Evolutionary conservation across 108 stramenopile species (phyloP).

Genomic region (Discostella pseudostelligera): DNA sequence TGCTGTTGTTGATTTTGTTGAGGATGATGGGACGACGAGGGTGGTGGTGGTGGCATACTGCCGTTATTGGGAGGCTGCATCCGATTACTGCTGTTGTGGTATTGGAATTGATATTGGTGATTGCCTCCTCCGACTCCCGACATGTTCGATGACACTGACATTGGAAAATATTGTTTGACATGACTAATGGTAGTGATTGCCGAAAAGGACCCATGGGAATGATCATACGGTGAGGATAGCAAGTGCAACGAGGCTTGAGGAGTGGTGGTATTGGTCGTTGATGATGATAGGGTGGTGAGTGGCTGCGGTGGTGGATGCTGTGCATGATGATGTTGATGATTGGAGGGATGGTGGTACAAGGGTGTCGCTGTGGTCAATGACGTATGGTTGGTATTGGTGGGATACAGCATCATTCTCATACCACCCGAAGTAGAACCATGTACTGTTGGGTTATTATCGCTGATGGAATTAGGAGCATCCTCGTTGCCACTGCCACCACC

Average conservation of each 20-base stretch:
- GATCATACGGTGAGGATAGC: neutral
- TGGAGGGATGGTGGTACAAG: neutral
- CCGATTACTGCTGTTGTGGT: no score
- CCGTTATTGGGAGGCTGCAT: neutral
- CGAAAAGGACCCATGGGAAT: slow-evolving; percentile 8
- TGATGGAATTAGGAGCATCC: no score
- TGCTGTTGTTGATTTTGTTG: slow-evolving; percentile 2
- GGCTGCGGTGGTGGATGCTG: neutral
- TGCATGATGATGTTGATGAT: neutral
- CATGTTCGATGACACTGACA: neutral
- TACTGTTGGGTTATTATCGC: no score
- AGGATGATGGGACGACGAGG: neutral
- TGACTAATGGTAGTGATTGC: slow-evolving; percentile 5
- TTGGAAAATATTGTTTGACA: neutral
- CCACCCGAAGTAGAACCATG: neutral
- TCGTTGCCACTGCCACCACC: no score
- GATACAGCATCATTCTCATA: no score
- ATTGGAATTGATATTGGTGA: no score
- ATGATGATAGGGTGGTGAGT: neutral
- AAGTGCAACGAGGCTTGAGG: neutral
- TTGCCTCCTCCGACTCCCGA: no score
- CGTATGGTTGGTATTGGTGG: neutral
- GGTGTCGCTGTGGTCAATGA: neutral
- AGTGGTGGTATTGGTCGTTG: neutral
- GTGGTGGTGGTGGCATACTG: neutral